Evolutionary conservation across 805 yeast genomes (phyloP).

Genomic region (Millerozyma miso): DNA sequence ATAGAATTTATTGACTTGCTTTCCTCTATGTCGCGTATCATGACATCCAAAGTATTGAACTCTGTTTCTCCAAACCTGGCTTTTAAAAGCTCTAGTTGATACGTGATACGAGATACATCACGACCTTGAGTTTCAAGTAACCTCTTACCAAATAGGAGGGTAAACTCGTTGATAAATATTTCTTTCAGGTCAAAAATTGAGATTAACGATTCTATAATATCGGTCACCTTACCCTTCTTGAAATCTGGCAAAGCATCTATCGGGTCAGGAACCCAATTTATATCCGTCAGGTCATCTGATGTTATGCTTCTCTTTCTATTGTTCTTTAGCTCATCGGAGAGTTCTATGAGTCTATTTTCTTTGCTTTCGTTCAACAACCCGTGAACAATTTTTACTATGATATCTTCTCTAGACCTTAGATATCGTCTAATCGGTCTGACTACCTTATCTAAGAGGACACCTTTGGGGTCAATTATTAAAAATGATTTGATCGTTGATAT

Average conservation of each 20-base stretch:
- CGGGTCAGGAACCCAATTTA: conserved; percentile 81
- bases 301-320: conserved; percentile 9
- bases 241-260: conserved; percentile 88
- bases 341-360: conserved; percentile 44
- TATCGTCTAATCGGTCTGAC: conserved; percentile 71
- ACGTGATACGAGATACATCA: conserved; percentile 34
- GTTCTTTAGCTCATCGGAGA: conserved; percentile 49
- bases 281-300: conserved; percentile 41
- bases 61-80: conserved; percentile 62
- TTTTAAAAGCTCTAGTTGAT: conserved; percentile 52
- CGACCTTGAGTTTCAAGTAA: conserved; percentile 44
- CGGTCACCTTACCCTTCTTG: conserved; percentile 55
- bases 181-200: conserved; percentile 70
- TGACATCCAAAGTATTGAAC: conserved; percentile 70
- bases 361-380: conserved; percentile 56
- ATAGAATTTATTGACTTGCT: conserved; percentile 48
- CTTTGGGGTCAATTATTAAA: conserved; percentile 76
- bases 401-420: conserved; percentile 69
- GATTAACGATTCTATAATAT: conserved; percentile 65
- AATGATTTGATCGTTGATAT: conserved; percentile 70
- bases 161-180: conserved; percentile 61
- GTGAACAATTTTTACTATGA: conserved; percentile 62
- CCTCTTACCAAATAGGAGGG: conserved; percentile 53
- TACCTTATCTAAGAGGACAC: conserved; percentile 75
- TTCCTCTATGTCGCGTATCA: conserved; percentile 68